Base-by-base conservation (phyloP, 805 yeast genomes). In the Debaryomyces prosopidis region DNA sequence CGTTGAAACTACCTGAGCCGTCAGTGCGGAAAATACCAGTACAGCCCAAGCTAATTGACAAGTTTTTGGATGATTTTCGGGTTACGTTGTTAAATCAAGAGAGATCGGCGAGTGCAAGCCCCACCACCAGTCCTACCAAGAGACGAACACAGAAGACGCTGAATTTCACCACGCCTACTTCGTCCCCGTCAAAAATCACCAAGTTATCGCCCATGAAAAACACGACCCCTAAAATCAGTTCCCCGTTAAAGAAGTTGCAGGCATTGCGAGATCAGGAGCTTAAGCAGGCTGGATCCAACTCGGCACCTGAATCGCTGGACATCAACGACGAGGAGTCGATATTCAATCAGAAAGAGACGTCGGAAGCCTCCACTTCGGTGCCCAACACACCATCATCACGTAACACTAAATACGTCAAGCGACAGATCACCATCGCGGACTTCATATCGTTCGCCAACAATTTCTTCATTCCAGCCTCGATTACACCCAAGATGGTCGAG, bases 391-490 rank as follows among this genome's bases (percentile, higher is more conserved):
- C 44, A 14, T 38, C 49, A 8, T 10, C 41, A 10, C 39, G 30
- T 8, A 23, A 14, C 28, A 14, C 32, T 15, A 40, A 42, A 12
- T 47, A 49, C 32, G 53, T 52, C 37, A 54, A 57, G 23, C 61
- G 58, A 42, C 60, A 60, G 33, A 58, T 68, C 20, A 55, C 63
- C 12, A 58, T 71, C 16, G 62, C 65, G 2, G 72, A 68, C 36
- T 62, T 72, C 42, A 66, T 73, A 26, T 57, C 70, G 3, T 71
- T 84, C 32, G 84, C 88, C 54, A 84, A 84, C 59, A 74, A 76
- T 50, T 85, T 85, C 57, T 80, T 81, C 57, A 66, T 86, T 18
- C 87, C 88, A 0, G 65, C 73, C 16, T 71, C 73, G 0, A 66
- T 77, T 2, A 80, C 88, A 0, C 66, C 70, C 19, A 63, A 68